These are phyloP conservation scores for Aspergillus wentii DNA, from an alignment of 495 filamentous ascomycete genomes.

Conservation along the genomic window DNA sequence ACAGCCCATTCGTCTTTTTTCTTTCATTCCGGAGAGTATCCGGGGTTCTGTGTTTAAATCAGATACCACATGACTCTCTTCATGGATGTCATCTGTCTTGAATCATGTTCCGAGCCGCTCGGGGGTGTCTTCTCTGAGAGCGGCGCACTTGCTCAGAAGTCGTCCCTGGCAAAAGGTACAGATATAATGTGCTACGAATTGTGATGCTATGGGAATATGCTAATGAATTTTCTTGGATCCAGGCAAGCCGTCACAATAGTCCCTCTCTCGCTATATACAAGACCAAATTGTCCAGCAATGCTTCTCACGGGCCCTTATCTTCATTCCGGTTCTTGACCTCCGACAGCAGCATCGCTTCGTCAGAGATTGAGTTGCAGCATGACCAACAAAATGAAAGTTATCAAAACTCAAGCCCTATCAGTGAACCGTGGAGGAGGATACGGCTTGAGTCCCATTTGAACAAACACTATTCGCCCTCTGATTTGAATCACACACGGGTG, in stretches of 20 bases:
- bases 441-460: conserved; percentile 13
- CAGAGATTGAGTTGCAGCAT: neutral
- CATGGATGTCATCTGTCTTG: conserved; percentile 48
- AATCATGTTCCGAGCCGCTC: conserved; percentile 39
- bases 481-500: neutral
- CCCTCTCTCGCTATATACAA: neutral
- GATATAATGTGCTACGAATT: too few species aligned
- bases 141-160: conserved; percentile 21
- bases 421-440: conserved; percentile 12
- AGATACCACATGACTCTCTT: conserved; percentile 32
- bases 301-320: neutral
- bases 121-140: conserved; percentile 34
- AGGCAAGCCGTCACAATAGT: neutral
- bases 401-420: conserved; percentile 1
- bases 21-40: neutral
- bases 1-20: neutral
- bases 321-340: neutral
- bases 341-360: neutral
- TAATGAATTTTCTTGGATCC: neutral
- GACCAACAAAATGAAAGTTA: neutral
- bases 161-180: conserved; percentile 25
- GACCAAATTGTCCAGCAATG: neutral
- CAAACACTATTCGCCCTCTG: conserved; percentile 1
- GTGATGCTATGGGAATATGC: too few species aligned
- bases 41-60: neutral